A percentile compares a stretch with the other conserved stretches of the same genome.
phyloP scores from a whole-genome alignment of 371 early-diverging fungal species.

The Circinella umbellata region DNA sequence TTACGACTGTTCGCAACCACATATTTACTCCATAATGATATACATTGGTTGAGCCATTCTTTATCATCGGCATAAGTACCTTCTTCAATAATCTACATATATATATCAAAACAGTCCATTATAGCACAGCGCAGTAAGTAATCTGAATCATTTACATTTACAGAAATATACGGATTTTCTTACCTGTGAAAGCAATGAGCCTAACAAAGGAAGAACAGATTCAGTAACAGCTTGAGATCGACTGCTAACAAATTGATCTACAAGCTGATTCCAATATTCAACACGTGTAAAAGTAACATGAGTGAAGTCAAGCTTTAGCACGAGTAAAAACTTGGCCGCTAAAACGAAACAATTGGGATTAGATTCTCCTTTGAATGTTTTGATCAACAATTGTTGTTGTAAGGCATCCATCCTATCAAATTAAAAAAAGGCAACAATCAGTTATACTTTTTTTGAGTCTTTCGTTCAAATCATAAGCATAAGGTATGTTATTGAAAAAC shows the following conservation, averaged over 20 bases:
- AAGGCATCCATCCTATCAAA: slow-evolving; percentile 26
- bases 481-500: slow-evolving; percentile 2
- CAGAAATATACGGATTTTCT: neutral
- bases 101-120: neutral
- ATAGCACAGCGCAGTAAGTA: neutral
- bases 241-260: slow-evolving; percentile 33
- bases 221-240: slow-evolving; percentile 44
- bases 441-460: too few species aligned
- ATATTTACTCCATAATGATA: slow-evolving; percentile 51
- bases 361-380: slow-evolving; percentile 54
- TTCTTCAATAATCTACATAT: slow-evolving; percentile 1
- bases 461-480: neutral
- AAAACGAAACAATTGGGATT: slow-evolving; percentile 58
- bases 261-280: slow-evolving; percentile 44
- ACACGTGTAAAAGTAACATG: slow-evolving; percentile 36
- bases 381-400: slow-evolving; percentile 48
- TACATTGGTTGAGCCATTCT: slow-evolving; percentile 37
- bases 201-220: slow-evolving; percentile 48
- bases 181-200: slow-evolving; percentile 51
- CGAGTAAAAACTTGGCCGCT: slow-evolving; percentile 49
- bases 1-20: slow-evolving; percentile 55
- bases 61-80: neutral
- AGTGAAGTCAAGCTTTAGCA: slow-evolving; percentile 20
- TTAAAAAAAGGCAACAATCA: too few species aligned
- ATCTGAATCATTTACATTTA: too few species aligned